These are phyloP conservation scores for Umbilicaria muhlenbergii DNA, from an alignment of 495 filamentous ascomycete genomes.

Conservation along the genomic window DNA sequence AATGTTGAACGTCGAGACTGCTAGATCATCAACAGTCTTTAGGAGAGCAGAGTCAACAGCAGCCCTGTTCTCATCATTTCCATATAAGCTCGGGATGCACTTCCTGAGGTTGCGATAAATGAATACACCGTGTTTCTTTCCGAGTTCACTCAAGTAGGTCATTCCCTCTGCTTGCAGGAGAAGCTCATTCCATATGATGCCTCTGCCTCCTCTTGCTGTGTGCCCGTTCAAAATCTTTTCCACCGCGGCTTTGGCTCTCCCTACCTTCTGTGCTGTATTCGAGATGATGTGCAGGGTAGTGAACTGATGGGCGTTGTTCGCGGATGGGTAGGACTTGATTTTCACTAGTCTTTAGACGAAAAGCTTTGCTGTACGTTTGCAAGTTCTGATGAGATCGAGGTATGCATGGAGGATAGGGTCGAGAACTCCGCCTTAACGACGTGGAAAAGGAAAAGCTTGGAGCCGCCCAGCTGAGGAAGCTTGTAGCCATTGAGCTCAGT, in stretches of 20 bases:
- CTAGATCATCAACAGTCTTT: conserved; percentile 2
- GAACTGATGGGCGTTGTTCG: not conserved
- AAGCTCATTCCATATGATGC: conserved; percentile 6
- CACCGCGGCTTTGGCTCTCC: conserved; percentile 6
- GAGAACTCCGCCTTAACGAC: conserved; percentile 4
- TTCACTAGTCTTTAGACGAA: not conserved
- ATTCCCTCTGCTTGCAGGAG: conserved; percentile 4
- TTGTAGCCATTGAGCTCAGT: conserved; percentile 1
- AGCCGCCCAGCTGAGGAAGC: conserved; percentile 5
- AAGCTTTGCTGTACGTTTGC: not conserved
- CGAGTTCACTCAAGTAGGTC: conserved; percentile 3
- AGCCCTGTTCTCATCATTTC: not conserved
- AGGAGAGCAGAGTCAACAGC: conserved; percentile 2
- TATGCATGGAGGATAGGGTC: not conserved
- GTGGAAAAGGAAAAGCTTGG: conserved; percentile 1
- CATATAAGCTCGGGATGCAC: conserved; percentile 1
- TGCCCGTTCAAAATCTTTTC: conserved; percentile 8
- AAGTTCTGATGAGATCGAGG: not conserved
- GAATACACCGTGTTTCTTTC: conserved; percentile 3
- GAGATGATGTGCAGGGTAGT: conserved; percentile 4
- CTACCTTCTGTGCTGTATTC: conserved; percentile 1
- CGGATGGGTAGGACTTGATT: conserved; percentile 4
- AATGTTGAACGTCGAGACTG: not conserved
- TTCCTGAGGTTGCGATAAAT: conserved; percentile 3
- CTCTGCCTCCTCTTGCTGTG: conserved; percentile 3